Evolutionary conservation across 768 basidiomycete species (phyloP).

Genomic region (Chiua virens): DNA sequence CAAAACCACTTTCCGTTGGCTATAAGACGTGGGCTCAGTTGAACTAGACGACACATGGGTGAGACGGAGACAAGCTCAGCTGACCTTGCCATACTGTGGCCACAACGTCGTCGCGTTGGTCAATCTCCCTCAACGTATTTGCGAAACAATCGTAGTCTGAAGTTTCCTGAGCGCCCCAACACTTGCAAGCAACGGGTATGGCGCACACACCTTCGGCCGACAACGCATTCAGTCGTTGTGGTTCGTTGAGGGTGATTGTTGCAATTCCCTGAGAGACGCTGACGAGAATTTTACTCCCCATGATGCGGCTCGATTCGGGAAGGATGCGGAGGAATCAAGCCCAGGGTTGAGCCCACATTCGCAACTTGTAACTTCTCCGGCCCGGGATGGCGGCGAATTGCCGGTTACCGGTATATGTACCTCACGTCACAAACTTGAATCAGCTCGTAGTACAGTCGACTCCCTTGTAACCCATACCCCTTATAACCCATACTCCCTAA

Average conservation of each 20-base stretch:
- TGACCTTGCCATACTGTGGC: conserved; percentile 70
- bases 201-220: conserved; percentile 46
- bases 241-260: conserved; percentile 66
- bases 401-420: conserved; percentile 6
- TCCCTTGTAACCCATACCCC: too few species aligned
- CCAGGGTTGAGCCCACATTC: too few species aligned
- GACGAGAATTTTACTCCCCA: conserved; percentile 46
- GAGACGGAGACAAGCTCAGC: background rate
- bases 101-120: conserved; percentile 58
- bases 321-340: too few species aligned
- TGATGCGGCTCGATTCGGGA: background rate
- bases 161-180: background rate
- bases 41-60: background rate
- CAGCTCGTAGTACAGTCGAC: too few species aligned
- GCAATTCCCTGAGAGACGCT: conserved; percentile 58
- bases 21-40: conserved; percentile 18
- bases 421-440: too few species aligned
- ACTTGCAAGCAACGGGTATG: background rate
- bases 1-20: conserved; percentile 74
- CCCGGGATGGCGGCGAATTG: background rate
- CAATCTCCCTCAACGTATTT: conserved; percentile 54
- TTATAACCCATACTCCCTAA: too few species aligned
- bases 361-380: too few species aligned
- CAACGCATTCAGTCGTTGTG: conserved; percentile 59
- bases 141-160: conserved; percentile 66